Base-by-base conservation (phyloP, 2,329 filamentous ascomycete genomes). In the Parastagonospora avenae region DNA sequence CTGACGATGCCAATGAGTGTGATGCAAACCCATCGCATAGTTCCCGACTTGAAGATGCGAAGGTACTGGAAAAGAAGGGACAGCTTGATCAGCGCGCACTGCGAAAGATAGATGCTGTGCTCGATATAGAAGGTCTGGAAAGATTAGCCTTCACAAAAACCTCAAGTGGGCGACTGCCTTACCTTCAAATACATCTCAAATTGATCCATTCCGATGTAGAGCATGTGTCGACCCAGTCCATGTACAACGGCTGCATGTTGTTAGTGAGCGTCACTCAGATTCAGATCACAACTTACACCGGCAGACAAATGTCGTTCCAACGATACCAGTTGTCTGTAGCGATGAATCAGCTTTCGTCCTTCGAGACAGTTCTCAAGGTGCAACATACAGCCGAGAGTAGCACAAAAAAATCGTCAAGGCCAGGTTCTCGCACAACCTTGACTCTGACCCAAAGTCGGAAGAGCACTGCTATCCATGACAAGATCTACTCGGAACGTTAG, bases 321-420 rank as follows among this genome's bases (percentile, higher is more conserved):
- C 57, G 2, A 66, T 69, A 30, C 68, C 68, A 6, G 54, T 44
- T 1, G 58, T 9, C 68, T 71, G n/a, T 15, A 27, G n/a, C 8
- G 6, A 19, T 19, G 38, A 15, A 45, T 61, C 11, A 59, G 42
- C 27, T 28, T 2, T 5, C 8, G 35, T 16, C 19, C 4, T 27
- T 8, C 8, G 7, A 27, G 7, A 9, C 28, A 10, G 11, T 27
- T 12, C 5, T 4, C 27, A 19, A 7, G 8, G 8, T 8, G 15
- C 33, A 31, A 46, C 67, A 28, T 64, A 71, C 70, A 32, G 55
- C 57, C 19, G 70, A 60, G 19, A 72, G 11, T 2, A 68, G 16
- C 1, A 74, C 65, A 11, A 72, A 66, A 2, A 62, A 46, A 48
- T 74, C 72, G 46, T 74, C 72, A 64, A 66, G 72, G n/a, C 72